These are phyloP conservation scores for Ananas comosus DNA, from an alignment of 176 grass and related monocot species.

Conservation along the genomic window DNA sequence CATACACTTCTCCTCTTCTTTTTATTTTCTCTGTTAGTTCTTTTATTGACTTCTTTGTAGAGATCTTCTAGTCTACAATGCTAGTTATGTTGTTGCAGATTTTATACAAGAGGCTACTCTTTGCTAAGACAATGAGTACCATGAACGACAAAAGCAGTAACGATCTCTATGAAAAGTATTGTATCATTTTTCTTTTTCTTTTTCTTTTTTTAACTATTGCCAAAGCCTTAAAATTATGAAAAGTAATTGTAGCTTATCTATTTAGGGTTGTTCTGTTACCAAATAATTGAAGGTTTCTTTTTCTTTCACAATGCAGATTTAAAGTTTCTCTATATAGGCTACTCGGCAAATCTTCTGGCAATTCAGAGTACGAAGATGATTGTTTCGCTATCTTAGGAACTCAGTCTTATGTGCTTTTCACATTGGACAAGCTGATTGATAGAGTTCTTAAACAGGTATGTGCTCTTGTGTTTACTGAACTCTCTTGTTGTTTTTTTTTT, in stretches of 20 bases:
- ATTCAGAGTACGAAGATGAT: slow-evolving; percentile 26
- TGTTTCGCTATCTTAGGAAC: slow-evolving; percentile 31
- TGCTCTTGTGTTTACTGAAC: background rate
- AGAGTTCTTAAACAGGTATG: slow-evolving; percentile 36
- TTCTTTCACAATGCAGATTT: slow-evolving; percentile 21
- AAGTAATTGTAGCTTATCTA: background rate
- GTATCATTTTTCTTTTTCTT: slow-evolving; percentile 3
- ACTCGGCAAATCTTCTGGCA: slow-evolving; percentile 17
- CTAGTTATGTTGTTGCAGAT: slow-evolving; percentile 17
- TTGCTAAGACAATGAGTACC: slow-evolving; percentile 6
- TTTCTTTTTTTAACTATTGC: background rate
- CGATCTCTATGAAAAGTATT: slow-evolving; percentile 33
- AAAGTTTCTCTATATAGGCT: slow-evolving; percentile 23
- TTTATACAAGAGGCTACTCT: slow-evolving; percentile 31
- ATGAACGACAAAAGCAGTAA: slow-evolving; percentile 2
- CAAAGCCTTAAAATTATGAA: too few species aligned
- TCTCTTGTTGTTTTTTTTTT: background rate
- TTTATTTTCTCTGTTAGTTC: slow-evolving; percentile 11
- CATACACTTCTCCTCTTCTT: slow-evolving; percentile 3
- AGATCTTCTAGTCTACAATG: slow-evolving; percentile 10
- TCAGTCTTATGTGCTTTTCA: slow-evolving; percentile 35
- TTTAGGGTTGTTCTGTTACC: background rate
- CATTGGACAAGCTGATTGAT: slow-evolving; percentile 29
- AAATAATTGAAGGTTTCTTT: slow-evolving; percentile 9
- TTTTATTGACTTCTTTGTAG: slow-evolving; percentile 1